phyloP scores from a whole-genome alignment of 176 grass and related monocot genomes.

The Puccinellia tenuiflora region DNA sequence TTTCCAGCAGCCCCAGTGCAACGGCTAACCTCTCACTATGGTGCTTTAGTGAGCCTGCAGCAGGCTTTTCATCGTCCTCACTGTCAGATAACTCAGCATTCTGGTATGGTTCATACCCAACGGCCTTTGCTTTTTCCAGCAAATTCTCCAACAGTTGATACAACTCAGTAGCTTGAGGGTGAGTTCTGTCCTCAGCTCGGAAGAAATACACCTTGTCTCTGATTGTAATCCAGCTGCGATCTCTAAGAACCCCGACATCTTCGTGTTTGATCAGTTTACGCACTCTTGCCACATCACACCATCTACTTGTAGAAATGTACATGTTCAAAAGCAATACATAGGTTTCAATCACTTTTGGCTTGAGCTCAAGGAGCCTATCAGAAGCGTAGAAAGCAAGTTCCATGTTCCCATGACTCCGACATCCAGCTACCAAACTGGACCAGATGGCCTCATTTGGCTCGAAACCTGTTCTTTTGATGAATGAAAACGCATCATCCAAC shows the following conservation, averaged over 20 bases:
- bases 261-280: conserved; percentile 67
- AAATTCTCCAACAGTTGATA: conserved; percentile 59
- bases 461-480: conserved; percentile 46
- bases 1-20: conserved; percentile 64
- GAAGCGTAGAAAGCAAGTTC: conserved; percentile 74
- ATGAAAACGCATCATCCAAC: conserved; percentile 75
- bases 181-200: conserved; percentile 48
- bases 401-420: conserved; percentile 70
- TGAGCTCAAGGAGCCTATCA: conserved; percentile 59
- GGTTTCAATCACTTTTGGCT: conserved; percentile 67
- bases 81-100: conserved; percentile 43
- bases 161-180: conserved; percentile 33
- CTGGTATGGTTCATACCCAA: conserved; percentile 82
- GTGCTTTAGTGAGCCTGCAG: conserved; percentile 37
- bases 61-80: conserved; percentile 43
- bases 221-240: conserved; percentile 81
- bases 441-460: conserved; percentile 73
- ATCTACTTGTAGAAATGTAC: conserved; percentile 68
- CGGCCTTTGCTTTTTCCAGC: conserved; percentile 44
- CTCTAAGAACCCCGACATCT: conserved; percentile 56
- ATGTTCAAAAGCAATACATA: conserved; percentile 81
- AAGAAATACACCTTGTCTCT: conserved; percentile 74
- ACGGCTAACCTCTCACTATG: conserved; percentile 86
- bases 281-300: conserved; percentile 58
- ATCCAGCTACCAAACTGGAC: conserved; percentile 88